Percentiles rank a stretch among this genome's conserved stretches.
Evolutionary conservation across 768 basidiomycete species (phyloP).

Genomic region (Hypholoma sublateritium): DNA sequence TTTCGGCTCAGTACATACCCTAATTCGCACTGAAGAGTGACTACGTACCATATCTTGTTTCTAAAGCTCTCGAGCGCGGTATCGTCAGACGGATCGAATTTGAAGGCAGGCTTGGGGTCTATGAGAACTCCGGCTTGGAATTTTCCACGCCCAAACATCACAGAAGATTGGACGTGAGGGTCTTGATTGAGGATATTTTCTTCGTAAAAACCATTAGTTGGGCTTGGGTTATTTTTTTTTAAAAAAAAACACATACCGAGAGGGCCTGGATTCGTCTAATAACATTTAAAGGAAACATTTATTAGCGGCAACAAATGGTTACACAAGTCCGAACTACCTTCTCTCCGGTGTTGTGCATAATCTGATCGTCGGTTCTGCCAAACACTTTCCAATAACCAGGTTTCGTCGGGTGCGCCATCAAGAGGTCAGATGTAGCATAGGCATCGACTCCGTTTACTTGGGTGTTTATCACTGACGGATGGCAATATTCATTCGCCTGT

Average conservation of each 20-base stretch:
- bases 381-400: slow-evolving; percentile 11
- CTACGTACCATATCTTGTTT: slow-evolving; percentile 24
- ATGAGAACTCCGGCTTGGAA: slow-evolving; percentile 12
- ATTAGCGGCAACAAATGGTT: not conserved
- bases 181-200: slow-evolving; percentile 14
- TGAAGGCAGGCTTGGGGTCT: slow-evolving; percentile 7
- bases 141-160: slow-evolving; percentile 14
- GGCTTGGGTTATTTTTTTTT: no score
- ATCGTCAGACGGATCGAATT: slow-evolving; percentile 24
- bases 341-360: slow-evolving; percentile 13
- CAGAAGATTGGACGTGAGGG: slow-evolving; percentile 6
- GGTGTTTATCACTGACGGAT: not conserved
- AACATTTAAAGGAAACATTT: not conserved
- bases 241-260: no score
- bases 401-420: slow-evolving; percentile 5
- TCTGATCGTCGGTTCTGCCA: slow-evolving; percentile 10
- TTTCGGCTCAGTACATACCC: not conserved
- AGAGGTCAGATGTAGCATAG: slow-evolving; percentile 8
- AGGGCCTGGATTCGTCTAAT: slow-evolving; percentile 10
- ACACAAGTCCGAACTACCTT: not conserved
- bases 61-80: slow-evolving; percentile 18
- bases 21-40: no score
- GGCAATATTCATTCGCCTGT: slow-evolving; percentile 5
- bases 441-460: slow-evolving; percentile 1
- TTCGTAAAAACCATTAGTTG: not conserved